phyloP scores from a whole-genome alignment of 306 rosid species.

The Arachis stenosperma region DNA sequence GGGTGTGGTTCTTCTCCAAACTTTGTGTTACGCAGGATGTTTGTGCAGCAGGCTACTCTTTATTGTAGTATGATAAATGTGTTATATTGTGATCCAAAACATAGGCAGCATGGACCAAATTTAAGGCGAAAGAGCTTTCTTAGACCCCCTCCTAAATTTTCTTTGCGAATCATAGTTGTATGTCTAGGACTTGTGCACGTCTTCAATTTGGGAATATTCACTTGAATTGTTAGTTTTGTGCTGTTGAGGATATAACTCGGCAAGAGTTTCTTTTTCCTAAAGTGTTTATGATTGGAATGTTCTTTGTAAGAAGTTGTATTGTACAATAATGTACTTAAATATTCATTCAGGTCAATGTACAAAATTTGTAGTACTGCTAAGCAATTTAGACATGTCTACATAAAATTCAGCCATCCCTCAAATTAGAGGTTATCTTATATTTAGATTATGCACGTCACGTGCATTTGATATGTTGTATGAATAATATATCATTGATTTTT shows the following conservation, averaged over 20 bases:
- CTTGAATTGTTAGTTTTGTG: conserved; percentile 18
- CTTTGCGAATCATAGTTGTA: conserved; percentile 12
- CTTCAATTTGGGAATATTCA: not conserved
- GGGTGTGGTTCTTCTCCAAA: too few species aligned
- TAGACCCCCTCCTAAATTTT: conserved; percentile 41
- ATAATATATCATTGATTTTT: too few species aligned
- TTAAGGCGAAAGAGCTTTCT: conserved; percentile 77
- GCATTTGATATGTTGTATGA: too few species aligned
- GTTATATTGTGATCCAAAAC: conserved; percentile 24
- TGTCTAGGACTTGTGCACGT: not conserved
- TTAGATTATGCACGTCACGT: too few species aligned
- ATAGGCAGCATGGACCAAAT: conserved; percentile 94
- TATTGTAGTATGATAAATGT: not conserved
- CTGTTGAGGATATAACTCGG: conserved; percentile 33
- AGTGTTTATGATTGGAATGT: conserved; percentile 19
- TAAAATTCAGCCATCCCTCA: conserved; percentile 16
- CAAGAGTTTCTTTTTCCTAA: conserved; percentile 33
- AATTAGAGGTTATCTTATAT: conserved; percentile 1
- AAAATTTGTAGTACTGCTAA: conserved; percentile 29
- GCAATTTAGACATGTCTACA: conserved; percentile 14
- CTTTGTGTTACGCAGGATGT: too few species aligned
- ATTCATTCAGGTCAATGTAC: conserved; percentile 29
- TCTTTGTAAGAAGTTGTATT: conserved; percentile 22
- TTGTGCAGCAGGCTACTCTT: too few species aligned
- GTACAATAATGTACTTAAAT: conserved; percentile 8